phyloP scores from a whole-genome alignment of 202 grass and related monocot genomes.

The Carex arenaria region DNA sequence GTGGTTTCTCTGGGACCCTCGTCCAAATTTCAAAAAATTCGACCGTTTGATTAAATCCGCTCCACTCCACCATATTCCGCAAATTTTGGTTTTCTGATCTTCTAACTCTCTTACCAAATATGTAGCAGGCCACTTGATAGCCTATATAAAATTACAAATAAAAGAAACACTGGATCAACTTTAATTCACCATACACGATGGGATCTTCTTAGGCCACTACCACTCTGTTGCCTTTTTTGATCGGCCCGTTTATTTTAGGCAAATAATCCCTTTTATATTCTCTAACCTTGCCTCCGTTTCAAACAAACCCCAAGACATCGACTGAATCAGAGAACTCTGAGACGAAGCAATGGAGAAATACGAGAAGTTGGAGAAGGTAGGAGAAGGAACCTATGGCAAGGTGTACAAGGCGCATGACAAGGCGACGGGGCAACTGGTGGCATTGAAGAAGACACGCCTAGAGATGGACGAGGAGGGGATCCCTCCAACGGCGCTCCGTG shows the following conservation, averaged over 20 bases:
- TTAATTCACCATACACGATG: background rate
- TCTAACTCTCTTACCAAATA: background rate
- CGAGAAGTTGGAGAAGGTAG: conserved; percentile 96
- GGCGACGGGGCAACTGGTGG: conserved; percentile 68
- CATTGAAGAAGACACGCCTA: conserved; percentile 90
- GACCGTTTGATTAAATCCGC: conserved; percentile 2
- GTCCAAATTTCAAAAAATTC: conserved; percentile 26
- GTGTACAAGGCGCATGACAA: conserved; percentile 94
- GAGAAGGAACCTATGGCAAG: conserved; percentile 87
- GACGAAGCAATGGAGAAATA: conserved; percentile 63
- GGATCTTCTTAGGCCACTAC: background rate
- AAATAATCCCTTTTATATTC: background rate
- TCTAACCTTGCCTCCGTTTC: conserved; percentile 13
- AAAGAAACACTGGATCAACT: background rate
- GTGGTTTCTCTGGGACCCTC: background rate
- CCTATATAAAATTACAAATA: background rate
- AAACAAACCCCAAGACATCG: background rate
- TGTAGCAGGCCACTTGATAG: background rate
- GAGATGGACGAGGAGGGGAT: conserved; percentile 93
- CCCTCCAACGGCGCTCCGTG: conserved; percentile 76
- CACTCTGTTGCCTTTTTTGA: background rate
- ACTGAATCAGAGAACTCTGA: background rate
- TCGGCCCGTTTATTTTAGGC: background rate
- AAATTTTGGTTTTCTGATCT: background rate
- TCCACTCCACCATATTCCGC: background rate